Conservation (phyloP, 495 filamentous ascomycete species). For the Daldinia bambusicola region DNA sequence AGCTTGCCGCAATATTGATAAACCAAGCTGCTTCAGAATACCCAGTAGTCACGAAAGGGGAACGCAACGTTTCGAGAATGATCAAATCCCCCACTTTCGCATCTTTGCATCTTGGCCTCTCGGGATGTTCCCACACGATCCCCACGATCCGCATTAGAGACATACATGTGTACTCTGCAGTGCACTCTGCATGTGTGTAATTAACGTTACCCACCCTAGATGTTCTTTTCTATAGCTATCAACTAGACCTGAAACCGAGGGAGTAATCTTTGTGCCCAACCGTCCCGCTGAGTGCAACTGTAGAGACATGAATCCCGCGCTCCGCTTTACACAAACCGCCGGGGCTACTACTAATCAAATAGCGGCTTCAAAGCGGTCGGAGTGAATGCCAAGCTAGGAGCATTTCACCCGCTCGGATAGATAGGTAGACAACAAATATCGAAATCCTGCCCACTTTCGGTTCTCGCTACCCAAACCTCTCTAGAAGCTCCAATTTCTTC, state of each 20-base stretch:
- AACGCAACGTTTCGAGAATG: conserved; percentile 25
- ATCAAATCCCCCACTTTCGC: conserved; percentile 34
- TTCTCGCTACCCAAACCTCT: not conserved
- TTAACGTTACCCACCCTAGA: conserved; percentile 15
- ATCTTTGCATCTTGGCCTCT: conserved; percentile 18
- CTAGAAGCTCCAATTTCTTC: not conserved
- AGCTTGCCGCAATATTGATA: conserved; percentile 23
- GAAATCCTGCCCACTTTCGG: conserved; percentile 6
- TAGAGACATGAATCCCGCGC: conserved; percentile 19
- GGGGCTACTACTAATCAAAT: conserved; percentile 28
- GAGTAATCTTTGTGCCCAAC: conserved; percentile 35
- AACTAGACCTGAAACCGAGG: conserved; percentile 28
- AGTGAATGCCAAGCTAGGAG: conserved; percentile 27
- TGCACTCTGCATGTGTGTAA: conserved; percentile 25
- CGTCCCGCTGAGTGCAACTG: conserved; percentile 23
- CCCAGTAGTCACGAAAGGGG: conserved; percentile 8
- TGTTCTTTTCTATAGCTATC: conserved; percentile 9
- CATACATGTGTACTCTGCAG: conserved; percentile 8
- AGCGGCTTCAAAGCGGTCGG: conserved; percentile 20
- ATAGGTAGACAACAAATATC: conserved; percentile 10
- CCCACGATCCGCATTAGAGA: conserved; percentile 32
- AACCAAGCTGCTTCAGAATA: too few species aligned
- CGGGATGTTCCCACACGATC: conserved; percentile 34
- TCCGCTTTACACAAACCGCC: conserved; percentile 25
- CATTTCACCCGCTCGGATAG: conserved; percentile 11